Evolutionary conservation across 1,284 basidiomycete species (phyloP).

Genomic region (Mycosarcoma mackinlayi): DNA sequence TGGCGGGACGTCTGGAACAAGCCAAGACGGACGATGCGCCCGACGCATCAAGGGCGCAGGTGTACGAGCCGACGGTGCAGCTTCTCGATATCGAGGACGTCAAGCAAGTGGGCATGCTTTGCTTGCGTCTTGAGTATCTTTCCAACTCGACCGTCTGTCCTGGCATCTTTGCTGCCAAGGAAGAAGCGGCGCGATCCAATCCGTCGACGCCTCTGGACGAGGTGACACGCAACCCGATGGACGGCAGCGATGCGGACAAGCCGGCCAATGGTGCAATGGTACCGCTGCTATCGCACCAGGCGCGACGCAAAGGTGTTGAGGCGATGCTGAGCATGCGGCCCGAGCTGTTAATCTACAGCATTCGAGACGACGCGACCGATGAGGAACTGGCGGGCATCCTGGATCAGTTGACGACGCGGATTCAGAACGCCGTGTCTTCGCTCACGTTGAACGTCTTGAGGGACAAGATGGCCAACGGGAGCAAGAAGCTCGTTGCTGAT

Average conservation of each 20-base stretch:
- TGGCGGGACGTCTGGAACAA: constrained; percentile 80
- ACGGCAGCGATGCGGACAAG: constrained; percentile 3
- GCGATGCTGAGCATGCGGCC: constrained; percentile 50
- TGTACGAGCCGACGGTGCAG: constrained; percentile 71
- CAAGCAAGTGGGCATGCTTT: constrained; percentile 79
- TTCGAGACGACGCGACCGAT: constrained; percentile 67
- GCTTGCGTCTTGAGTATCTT: constrained; percentile 84
- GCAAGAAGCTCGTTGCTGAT: constrained; percentile 8
- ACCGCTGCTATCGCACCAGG: constrained; percentile 31
- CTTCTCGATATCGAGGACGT: constrained; percentile 81
- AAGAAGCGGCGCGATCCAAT: constrained; percentile 31
- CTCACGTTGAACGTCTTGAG: constrained; percentile 40
- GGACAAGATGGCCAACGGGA: constrained; percentile 29
- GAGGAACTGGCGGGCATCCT: constrained; percentile 62
- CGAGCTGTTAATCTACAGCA: constrained; percentile 59
- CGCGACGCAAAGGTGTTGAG: constrained; percentile 58
- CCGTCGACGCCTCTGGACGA: constrained; percentile 39
- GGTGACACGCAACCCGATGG: constrained; percentile 21
- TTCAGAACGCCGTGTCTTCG: constrained; percentile 55
- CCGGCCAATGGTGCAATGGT: not conserved
- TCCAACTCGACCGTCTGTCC: constrained; percentile 75
- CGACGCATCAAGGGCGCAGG: constrained; percentile 57
- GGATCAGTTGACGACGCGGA: constrained; percentile 63
- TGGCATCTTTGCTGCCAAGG: constrained; percentile 37
- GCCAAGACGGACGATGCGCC: constrained; percentile 70